Percentiles rank a stretch among this genome's conserved stretches.
Conservation (phyloP, 225 moss, liverwort and hornwort genomes). For the Takakia lepidozioides region DNA sequence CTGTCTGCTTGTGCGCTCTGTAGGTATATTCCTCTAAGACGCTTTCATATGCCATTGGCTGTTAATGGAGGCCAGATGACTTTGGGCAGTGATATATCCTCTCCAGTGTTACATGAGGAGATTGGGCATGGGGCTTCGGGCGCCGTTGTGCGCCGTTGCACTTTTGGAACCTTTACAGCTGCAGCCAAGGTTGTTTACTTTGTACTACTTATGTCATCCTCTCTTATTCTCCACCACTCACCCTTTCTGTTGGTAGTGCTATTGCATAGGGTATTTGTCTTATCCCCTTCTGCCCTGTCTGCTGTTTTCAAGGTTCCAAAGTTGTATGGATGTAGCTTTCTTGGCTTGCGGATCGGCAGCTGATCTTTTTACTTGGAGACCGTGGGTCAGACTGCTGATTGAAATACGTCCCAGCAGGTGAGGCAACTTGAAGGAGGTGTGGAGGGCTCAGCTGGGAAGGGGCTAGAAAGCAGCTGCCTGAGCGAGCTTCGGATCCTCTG, state of each 20-base stretch:
- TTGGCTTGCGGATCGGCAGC: too few relatives aligned
- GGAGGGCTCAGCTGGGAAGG: conserved; percentile 49
- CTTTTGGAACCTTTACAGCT: conserved; percentile 67
- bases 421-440: conserved; percentile 54
- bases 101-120: conserved; percentile 65
- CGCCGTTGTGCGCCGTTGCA: conserved; percentile 70
- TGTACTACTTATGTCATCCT: too few relatives aligned
- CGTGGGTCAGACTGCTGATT: too few relatives aligned
- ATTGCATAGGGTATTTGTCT: too few relatives aligned
- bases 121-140: conserved; percentile 95
- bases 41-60: conserved; percentile 53
- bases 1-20: conserved; percentile 5
- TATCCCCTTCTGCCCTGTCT: too few relatives aligned
- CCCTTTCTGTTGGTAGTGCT: too few relatives aligned
- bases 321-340: too few relatives aligned
- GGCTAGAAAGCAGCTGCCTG: conserved; percentile 77
- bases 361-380: too few relatives aligned
- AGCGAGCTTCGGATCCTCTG: conserved; percentile 91
- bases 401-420: conserved; percentile 28
- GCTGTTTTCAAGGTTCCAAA: too few relatives aligned
- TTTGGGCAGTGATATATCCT: conserved; percentile 19
- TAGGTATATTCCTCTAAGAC: conserved; percentile 85
- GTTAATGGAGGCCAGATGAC: conserved; percentile 24
- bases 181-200: conserved; percentile 80
- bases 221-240: too few relatives aligned